A percentile compares a stretch with the other conserved stretches of the same genome.
These are phyloP conservation scores for Datura wrightii DNA, from an alignment of 257 asterid genomes.

Conservation along the genomic window DNA sequence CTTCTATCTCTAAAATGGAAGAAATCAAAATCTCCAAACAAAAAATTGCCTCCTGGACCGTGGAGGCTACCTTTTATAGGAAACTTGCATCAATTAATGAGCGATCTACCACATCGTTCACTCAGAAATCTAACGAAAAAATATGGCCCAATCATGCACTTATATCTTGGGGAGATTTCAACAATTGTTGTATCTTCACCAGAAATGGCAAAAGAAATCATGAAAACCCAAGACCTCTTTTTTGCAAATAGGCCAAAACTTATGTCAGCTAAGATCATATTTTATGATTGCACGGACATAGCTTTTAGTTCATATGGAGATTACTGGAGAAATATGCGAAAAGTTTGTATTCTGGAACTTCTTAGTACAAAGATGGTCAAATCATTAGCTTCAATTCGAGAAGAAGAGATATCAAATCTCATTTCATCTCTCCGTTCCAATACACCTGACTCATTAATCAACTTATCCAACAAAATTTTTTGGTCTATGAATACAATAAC, in stretches of 20 bases:
- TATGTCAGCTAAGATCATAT: neutral
- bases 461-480: neutral
- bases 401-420: slow-evolving; percentile 20
- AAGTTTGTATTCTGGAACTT: no score
- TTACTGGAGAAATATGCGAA: neutral
- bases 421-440: neutral
- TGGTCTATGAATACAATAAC: neutral
- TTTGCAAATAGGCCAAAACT: neutral
- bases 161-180: neutral
- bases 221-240: neutral
- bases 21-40: neutral
- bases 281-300: neutral
- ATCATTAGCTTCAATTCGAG: neutral
- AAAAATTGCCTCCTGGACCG: neutral
- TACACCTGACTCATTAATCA: neutral
- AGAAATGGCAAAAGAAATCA: slow-evolving; percentile 10
- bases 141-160: neutral
- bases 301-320: neutral
- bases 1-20: no score
- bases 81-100: slow-evolving; percentile 25
- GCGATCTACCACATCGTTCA: neutral
- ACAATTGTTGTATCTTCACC: slow-evolving; percentile 12
- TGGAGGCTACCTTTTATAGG: neutral
- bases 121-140: neutral
- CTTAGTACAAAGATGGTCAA: neutral